Evolutionary conservation across 2,329 filamentous ascomycete genomes (phyloP), one percentile per base, ranked within the genome.

Genomic region (Fusarium cyanostomum): DNA sequence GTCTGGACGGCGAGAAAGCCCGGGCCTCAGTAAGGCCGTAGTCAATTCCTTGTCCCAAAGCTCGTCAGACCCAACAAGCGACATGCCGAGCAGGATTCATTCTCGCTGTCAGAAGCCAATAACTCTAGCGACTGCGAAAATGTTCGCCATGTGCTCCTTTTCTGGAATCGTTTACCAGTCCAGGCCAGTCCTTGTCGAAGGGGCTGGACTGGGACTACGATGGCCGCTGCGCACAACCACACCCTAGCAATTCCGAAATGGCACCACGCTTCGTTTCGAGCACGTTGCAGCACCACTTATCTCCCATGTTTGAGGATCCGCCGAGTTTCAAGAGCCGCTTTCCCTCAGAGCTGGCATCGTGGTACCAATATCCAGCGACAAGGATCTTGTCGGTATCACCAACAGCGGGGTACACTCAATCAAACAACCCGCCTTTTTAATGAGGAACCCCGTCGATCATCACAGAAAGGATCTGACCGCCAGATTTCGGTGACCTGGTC

Each of bases 1-100:
- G 54, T 71, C n/a, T 72, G 69, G 67, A 72, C 67, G 18, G 70
- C 67, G 13, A 67, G 64, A 59, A 70, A 62, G 60, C 70, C 70
- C 33, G 59, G 57, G 8, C 57, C 56, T 38, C 62, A 70, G 62
- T 71, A 69, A 70, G 13, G 18, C 13, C 33, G 21, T 27, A 38
- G 28, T 51, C 28, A 37, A 50, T 35, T 44, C 34, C 16, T 27
- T 24, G 42, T 37, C 37, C 44, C 27, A 30, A 46, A 44, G 48
- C 41, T 62, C 37, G 34, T 42, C 30, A 37, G 54, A 50, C 33
- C 21, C 24, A 54, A 31, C 31, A 43, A 31, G 44, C 38, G 39
- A 48, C 33, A 46, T 44, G 31, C 39, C 39, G 34, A 37, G 45
- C 26, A 39, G 38, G 52, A 46, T 48, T 51, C 13, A 37, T 21